Evolutionary conservation across 495 filamentous ascomycete genomes (phyloP), one percentile per base, ranked within the genome.

Genomic region (Talaromyces wortmannii): DNA sequence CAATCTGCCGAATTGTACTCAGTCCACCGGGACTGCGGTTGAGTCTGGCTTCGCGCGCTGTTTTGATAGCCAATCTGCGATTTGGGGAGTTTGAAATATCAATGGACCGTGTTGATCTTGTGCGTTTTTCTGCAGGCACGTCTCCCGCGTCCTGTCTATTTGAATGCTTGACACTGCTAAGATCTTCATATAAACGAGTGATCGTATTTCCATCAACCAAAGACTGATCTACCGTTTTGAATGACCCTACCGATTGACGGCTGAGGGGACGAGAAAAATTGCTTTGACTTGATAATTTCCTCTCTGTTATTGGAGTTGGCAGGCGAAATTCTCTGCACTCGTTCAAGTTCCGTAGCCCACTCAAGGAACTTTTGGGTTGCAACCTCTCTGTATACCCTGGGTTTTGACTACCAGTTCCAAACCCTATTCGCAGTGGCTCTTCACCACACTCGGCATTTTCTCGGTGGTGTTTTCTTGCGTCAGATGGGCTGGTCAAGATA

Each of bases 361-460:
- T 15, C 32, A 11, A 48, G 40, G 44, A 63, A 40, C 8, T 40
- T 40, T 13, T 40, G 8, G 36, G 36, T 40, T 5, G 36, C 8
- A 13, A 10, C 18, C 18, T 73, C 62, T 5, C 65, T 67, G 70
- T 67, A 10, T 29, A 12, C 7, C 7, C n/a, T 5, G 18, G 4
- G 6, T 29, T 15, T 13, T 45, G n/a, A 15, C 13, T 45, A n/a
- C 36, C 16, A 45, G 15, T 46, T 30, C 16, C 31, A 43, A 33
- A 17, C 7, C 23, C 33, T 3, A 11, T 31, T 18, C 11, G 46
- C 8, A 36, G 7, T 6, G 45, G n/a, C 16, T 86, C 80, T 31
- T 73, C 76, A 30, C 76, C 63, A 46, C 82, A 83, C 47, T 88
- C 83, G 1, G 85, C 78, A 32, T 69, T 55, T 66, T 89, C 86